Evolutionary conservation across 352 stramenopile genomes (phyloP), one percentile per base, ranked within the genome.

Genomic region (Phytophthora pini): DNA sequence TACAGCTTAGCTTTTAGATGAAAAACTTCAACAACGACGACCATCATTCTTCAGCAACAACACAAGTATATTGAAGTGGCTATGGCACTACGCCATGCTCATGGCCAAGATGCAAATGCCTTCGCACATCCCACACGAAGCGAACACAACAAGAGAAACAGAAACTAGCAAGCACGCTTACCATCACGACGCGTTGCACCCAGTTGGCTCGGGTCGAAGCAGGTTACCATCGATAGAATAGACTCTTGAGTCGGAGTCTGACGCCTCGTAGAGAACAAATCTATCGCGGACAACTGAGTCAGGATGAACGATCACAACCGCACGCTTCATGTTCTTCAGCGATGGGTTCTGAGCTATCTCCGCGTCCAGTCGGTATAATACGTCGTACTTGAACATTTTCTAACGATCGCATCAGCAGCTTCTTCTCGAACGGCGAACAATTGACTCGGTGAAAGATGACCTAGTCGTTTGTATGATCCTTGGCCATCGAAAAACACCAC

Each of bases 311-410:
- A 59, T 29, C 48, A 65, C 47, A 20, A 20, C 0, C 17, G 17
- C 51, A 9, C 61, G 60, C 29, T 58, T 63, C 45, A 69, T 48
- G 7, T 48, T 38, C 52, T 46, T 48, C 46, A 69, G 46, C 45
- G 8, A 49, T 45, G 12, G 17, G 0, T 20, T 40, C 49, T n/a
- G n/a, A n/a, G n/a, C n/a, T n/a, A n/a, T n/a, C n/a, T n/a, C n/a
- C n/a, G n/a, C n/a, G n/a, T n/a, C n/a, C n/a, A n/a, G n/a, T n/a
- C n/a, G n/a, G n/a, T n/a, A n/a, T n/a, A n/a, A n/a, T n/a, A n/a
- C n/a, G n/a, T n/a, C n/a, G n/a, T n/a, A n/a, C n/a, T n/a, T n/a
- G n/a, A n/a, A n/a, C n/a, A n/a, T n/a, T n/a, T n/a, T n/a, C n/a
- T n/a, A n/a, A 4, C 24, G 24, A 26, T 26, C 24, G 24, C 24